A percentile compares a stretch with the other conserved stretches of the same genome.
These are phyloP conservation scores for Aspergillus sparsus DNA, from an alignment of 495 filamentous ascomycete genomes.

Conservation along the genomic window DNA sequence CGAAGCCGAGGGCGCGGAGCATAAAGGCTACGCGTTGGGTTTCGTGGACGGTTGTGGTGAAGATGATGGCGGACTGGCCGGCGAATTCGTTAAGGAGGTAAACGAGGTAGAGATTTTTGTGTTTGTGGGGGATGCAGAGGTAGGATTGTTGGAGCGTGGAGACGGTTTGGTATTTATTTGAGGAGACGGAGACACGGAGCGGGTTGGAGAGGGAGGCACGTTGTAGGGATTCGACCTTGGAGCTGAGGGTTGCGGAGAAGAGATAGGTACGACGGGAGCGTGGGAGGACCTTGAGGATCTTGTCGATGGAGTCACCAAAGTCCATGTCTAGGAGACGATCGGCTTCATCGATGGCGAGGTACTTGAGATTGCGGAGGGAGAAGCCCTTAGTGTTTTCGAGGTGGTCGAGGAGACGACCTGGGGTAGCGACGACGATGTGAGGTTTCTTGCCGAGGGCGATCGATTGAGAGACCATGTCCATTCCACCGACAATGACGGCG, in stretches of 20 bases:
- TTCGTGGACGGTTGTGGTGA: constrained; percentile 91
- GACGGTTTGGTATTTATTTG: constrained; percentile 83
- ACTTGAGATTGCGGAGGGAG: constrained; percentile 72
- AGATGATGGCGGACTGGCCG: constrained; percentile 84
- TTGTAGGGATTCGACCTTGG: constrained; percentile 88
- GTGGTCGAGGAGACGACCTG: constrained; percentile 88
- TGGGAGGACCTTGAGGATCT: constrained; percentile 80
- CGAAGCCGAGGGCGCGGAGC: constrained; percentile 75
- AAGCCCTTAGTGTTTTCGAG: constrained; percentile 97
- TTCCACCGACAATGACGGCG: constrained; percentile 82
- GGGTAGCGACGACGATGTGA: constrained; percentile 82
- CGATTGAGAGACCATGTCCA: constrained; percentile 90
- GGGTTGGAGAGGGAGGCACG: constrained; percentile 83
- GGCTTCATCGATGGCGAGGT: constrained; percentile 93
- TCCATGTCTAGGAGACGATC: constrained; percentile 91
- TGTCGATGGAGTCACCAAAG: constrained; percentile 89
- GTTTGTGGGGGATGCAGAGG: constrained; percentile 80
- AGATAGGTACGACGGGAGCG: constrained; percentile 75
- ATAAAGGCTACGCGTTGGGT: constrained; percentile 81
- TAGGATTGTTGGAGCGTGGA: constrained; percentile 79
- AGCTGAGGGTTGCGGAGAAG: constrained; percentile 91
- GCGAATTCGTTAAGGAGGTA: constrained; percentile 81
- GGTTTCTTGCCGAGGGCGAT: constrained; percentile 91
- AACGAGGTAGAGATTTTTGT: constrained; percentile 90
- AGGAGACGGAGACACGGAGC: constrained; percentile 69